Conservation (phyloP, 2,329 filamentous ascomycete genomes). For the Clarireedia paspali region DNA sequence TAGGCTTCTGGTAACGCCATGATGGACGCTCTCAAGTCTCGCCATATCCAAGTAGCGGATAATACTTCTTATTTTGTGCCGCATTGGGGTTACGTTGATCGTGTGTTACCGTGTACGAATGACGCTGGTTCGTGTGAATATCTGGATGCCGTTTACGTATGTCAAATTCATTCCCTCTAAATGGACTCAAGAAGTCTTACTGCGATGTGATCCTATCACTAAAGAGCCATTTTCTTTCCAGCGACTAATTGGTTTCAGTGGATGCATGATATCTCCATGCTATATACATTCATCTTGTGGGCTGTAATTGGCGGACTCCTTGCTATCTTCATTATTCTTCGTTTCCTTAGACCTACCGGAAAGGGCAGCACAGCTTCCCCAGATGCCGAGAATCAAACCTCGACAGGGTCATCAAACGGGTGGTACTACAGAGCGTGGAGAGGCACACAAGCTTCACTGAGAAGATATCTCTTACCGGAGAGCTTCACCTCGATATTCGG, state of each 20-base stretch:
- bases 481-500: conserved; percentile 52
- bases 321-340: conserved; percentile 33
- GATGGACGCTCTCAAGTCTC: conserved; percentile 2
- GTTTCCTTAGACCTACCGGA: conserved; percentile 20
- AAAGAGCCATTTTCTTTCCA: not conserved
- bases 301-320: conserved; percentile 42
- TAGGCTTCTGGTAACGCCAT: not conserved
- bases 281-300: conserved; percentile 51
- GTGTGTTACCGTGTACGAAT: conserved; percentile 46
- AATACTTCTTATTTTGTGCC: conserved; percentile 8
- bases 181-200: too few relatives aligned
- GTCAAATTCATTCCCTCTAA: not conserved
- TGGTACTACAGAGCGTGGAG: conserved; percentile 20
- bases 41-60: conserved; percentile 10
- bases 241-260: conserved; percentile 14
- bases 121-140: conserved; percentile 52
- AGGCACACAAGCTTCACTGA: conserved; percentile 9
- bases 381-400: conserved; percentile 7
- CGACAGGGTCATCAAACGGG: conserved; percentile 8
- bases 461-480: conserved; percentile 52
- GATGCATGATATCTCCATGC: conserved; percentile 45
- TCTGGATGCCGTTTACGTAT: conserved; percentile 43
- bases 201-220: not conserved
- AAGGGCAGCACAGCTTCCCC: conserved; percentile 19
- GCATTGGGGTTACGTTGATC: conserved; percentile 47